Base-by-base conservation (phyloP, 2,329 filamentous ascomycete genomes). In the Cladosporium phlei region DNA sequence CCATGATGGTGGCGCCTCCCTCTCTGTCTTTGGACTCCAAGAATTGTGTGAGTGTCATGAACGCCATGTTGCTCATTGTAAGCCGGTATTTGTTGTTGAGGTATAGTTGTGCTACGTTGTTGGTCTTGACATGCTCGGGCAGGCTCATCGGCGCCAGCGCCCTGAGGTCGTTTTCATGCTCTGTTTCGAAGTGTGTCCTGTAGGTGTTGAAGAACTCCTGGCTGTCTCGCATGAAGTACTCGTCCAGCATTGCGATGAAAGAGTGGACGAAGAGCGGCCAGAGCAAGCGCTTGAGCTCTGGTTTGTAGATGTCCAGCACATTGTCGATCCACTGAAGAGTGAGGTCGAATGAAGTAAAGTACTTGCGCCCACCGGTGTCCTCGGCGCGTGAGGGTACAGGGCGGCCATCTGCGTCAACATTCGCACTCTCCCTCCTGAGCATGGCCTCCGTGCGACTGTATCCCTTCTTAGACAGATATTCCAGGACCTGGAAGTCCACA, bases 191-290 rank as follows among this genome's bases (percentile, higher is more conserved):
- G 20, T 71, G 63, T 45, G 82, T 69, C 46, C 81, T 82, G 59
- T 87, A 82, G 4, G 77, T 73, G 21, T 79, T 76, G 51, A 94
- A 82, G 61, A 95, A 91, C 2, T 76, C 71, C 55, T 86, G 82
- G 11, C 83, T 82, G 49, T 95, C 88, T 29, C 79, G 78, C 1
- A 78, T 71, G 56, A 85, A 89, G 53, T 81, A 82, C 50, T 88
- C 80, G 25, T 75, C 75, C 21, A 94, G 78, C 46, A 97, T 78
- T 48, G 88, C 83, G 20, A 98, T 73, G 62, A 86, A 96, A 0
- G 88, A 93, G 67, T 98, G 95, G 40, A 97, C 86, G 60, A 96
- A 97, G 1, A 94, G 72, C 0, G 93, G 93, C 89, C 93, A 98
- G 12, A 95, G 71, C 3, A 97, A 74, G 55, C 94, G 89, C 49